These are phyloP conservation scores for Euclidium syriacum DNA, from an alignment of 345 rosid genomes.

Conservation along the genomic window DNA sequence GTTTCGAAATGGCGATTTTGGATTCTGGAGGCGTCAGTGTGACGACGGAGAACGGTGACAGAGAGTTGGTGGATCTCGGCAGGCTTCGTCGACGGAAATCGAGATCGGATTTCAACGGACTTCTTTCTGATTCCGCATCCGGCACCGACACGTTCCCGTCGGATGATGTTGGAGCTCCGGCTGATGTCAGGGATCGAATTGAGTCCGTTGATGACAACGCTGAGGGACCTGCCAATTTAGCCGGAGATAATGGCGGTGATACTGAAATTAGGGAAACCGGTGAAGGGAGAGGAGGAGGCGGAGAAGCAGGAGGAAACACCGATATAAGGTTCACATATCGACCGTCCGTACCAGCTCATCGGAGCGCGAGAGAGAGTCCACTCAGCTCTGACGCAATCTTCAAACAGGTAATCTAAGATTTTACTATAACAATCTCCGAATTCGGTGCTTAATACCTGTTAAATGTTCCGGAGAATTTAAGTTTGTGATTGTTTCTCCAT, in stretches of 20 bases:
- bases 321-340: constrained; percentile 50
- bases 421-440: neutral
- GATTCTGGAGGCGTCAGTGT: constrained; percentile 30
- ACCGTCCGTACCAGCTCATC: constrained; percentile 81
- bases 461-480: neutral
- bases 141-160: constrained; percentile 8
- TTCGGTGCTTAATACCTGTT: neutral
- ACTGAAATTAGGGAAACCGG: constrained; percentile 34
- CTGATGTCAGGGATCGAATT: constrained; percentile 28
- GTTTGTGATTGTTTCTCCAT: constrained; percentile 2
- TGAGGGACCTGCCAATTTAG: constrained; percentile 30
- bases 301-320: constrained; percentile 4
- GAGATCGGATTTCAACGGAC: constrained; percentile 15
- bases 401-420: constrained; percentile 50
- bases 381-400: constrained; percentile 85
- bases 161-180: constrained; percentile 11
- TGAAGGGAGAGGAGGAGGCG: constrained; percentile 10
- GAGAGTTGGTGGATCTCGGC: constrained; percentile 49
- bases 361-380: constrained; percentile 68
- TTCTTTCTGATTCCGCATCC: constrained; percentile 10
- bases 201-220: constrained; percentile 15
- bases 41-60: constrained; percentile 19
- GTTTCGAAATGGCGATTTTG: constrained; percentile 35
- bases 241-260: constrained; percentile 19
- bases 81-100: constrained; percentile 40